phyloP scores from a whole-genome alignment of 306 rosid species.

The Castanopsis chinensis region DNA sequence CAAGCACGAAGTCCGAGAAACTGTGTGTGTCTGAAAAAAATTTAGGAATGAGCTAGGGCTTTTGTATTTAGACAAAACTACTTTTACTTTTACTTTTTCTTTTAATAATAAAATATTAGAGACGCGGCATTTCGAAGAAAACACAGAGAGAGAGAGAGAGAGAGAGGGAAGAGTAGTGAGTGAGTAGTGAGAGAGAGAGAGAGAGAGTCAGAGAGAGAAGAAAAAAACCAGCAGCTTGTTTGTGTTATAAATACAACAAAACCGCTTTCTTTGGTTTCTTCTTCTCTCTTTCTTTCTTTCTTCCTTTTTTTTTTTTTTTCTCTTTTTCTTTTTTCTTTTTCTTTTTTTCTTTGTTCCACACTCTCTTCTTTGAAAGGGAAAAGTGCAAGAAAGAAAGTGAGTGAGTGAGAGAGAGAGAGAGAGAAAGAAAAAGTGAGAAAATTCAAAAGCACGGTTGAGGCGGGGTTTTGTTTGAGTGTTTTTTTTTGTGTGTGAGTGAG shows the following conservation, averaged over 20 bases:
- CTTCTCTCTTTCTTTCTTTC: neutral
- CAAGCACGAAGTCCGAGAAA: neutral
- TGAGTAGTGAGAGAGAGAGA: neutral
- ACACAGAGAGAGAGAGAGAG: too few species aligned
- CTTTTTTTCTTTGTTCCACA: neutral
- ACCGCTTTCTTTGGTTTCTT: slow-evolving; percentile 14
- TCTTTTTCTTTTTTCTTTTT: too few species aligned
- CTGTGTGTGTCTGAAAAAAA: too few species aligned
- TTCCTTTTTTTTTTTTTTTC: too few species aligned
- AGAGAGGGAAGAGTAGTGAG: neutral
- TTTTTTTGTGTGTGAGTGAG: neutral
- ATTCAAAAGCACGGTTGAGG: slow-evolving; percentile 49
- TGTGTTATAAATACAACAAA: neutral
- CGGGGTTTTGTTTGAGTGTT: slow-evolving; percentile 38
- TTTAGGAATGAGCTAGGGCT: too few species aligned
- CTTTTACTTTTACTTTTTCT: too few species aligned
- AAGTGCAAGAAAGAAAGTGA: too few species aligned
- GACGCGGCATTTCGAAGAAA: slow-evolving; percentile 12
- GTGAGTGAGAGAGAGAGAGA: neutral
- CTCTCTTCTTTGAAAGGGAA: neutral
- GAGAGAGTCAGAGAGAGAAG: neutral
- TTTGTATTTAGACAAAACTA: too few species aligned
- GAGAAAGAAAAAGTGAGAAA: slow-evolving; percentile 9
- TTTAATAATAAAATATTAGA: neutral
- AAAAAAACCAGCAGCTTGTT: slow-evolving; percentile 3